Evolutionary conservation across 441 rosid genomes (phyloP).

Genomic region (Mallotus repandus): DNA sequence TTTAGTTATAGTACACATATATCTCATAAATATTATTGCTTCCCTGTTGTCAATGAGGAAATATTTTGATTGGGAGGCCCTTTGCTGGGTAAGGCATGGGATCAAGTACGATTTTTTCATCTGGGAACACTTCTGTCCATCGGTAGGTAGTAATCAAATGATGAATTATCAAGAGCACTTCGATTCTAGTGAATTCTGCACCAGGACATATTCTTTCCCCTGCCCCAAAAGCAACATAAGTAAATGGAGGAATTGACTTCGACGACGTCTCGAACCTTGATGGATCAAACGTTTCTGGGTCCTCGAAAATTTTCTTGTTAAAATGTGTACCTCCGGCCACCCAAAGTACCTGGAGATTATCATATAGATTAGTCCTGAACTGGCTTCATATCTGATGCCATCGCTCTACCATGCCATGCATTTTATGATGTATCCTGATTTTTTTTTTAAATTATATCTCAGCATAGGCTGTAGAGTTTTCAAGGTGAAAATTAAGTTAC

Average conservation of each 20-base stretch:
- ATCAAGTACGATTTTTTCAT: neutral
- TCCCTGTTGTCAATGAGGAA: no score
- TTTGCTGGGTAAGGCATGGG: conserved; percentile 4
- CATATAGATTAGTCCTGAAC: no score
- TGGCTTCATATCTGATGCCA: no score
- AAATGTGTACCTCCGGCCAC: conserved; percentile 2
- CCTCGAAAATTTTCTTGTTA: conserved; percentile 8
- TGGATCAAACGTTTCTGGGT: conserved; percentile 4
- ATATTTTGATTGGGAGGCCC: no score
- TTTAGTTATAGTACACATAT: no score
- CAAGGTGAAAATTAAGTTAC: no score
- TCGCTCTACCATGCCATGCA: no score
- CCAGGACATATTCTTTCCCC: conserved; percentile 20
- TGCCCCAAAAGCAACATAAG: conserved; percentile 14
- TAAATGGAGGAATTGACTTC: conserved; percentile 2
- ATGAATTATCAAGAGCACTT: neutral
- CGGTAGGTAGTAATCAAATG: neutral
- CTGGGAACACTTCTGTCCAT: neutral
- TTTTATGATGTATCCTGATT: no score
- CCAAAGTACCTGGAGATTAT: conserved; percentile 8
- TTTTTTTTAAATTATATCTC: no score
- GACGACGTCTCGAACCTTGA: neutral
- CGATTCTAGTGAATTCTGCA: conserved; percentile 5
- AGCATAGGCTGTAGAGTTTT: no score
- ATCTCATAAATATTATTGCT: no score